Evolutionary conservation across 2,329 filamentous ascomycete species (phyloP), one percentile per base, ranked within the genome.

Genomic region (Aspergillus melleus): DNA sequence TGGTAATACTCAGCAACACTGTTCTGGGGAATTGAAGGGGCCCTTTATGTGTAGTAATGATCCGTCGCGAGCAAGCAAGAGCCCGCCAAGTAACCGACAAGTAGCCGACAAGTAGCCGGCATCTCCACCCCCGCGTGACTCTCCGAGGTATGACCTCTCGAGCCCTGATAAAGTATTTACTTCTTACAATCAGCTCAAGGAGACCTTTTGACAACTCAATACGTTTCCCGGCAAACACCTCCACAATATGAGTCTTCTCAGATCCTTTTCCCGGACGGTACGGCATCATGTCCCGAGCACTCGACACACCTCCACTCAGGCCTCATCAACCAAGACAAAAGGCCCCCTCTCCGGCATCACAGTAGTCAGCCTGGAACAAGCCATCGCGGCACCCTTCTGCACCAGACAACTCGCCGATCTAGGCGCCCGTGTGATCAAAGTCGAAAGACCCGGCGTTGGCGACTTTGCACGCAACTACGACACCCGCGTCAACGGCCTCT

Each of bases 401-500:
- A 84, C 83, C 0, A 75, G 83, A 0, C 83, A 85, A 54, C 74
- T 84, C 4, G 82, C 83, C 19, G 83, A 85, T 61, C 73, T 81
- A 9, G 83, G 83, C 12, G 83, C 83, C 2, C 75, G 82, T 5
- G 81, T 85, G 20, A 84, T 84, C 68, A 85, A 85, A 67, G 70
- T 85, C 20, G 83, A 85, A 64, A 78, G 83, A 0, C 83, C 81
- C 0, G 76, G 71, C 0, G 77, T 77, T 0, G 83, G 83, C 1
- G 83, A 85, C 64, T 85, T 85, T 65, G 82, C 83, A 0, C 78
- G 82, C 1, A 70, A 77, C 12, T 84, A 84, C 61, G 83, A 85
- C 65, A 77, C 70, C 0, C 77, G 82, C 9, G 81, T 84, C 2
- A 74, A 78, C 8, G 82, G 82, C 0, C 70, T 83, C 14, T 73